Evolutionary conservation across 768 basidiomycete species (phyloP), one percentile per base, ranked within the genome.

Genomic region (Agrocybe chaxingu): DNA sequence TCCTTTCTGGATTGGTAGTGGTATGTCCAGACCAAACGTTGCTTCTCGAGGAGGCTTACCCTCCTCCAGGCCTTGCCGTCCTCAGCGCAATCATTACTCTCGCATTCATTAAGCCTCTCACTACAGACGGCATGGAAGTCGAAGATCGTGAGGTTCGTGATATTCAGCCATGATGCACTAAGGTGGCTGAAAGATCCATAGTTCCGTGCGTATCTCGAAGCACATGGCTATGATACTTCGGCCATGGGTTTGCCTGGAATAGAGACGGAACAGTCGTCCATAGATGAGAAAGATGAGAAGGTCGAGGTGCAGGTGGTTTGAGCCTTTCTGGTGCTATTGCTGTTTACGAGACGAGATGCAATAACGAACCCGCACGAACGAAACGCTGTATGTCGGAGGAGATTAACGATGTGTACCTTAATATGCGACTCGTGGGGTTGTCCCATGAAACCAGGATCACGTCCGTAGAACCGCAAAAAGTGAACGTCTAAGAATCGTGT

Each of bases 1-100:
- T 13, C 90, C 90, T 10, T 92, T 92, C 79, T 92, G 86, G 88
- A 65, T 92, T 54, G 91, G 77, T n/a, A 89, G 87, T 57, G 87
- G 84, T 74, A 57, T 16, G 71, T 60, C 24, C 24, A 24, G 24
- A 24, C 5, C 24, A 24, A 5, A 3, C 24, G 24, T 24, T 24
- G 5, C 24, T 24, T 24, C 24, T 24, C 2, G 24, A 24, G 1
- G 24, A 24, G 24, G 5, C 24, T 24, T 24, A 24, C 24, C 5
- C 24, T 8, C 13, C 7, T 7, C 55, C 59, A 70, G 84, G 78
- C 35, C 77, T 97, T 42, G 92, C 92, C 3, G 56, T 96, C 41
- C 55, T 92, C 45, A 90, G 88, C 52, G 93, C 94, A 2, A 16
- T 83, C 7, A 69, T 92, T 56, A 84, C 85, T 0, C 76, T 84